phyloP scores from a whole-genome alignment of 345 rosid genomes.

The Viola odorata region DNA sequence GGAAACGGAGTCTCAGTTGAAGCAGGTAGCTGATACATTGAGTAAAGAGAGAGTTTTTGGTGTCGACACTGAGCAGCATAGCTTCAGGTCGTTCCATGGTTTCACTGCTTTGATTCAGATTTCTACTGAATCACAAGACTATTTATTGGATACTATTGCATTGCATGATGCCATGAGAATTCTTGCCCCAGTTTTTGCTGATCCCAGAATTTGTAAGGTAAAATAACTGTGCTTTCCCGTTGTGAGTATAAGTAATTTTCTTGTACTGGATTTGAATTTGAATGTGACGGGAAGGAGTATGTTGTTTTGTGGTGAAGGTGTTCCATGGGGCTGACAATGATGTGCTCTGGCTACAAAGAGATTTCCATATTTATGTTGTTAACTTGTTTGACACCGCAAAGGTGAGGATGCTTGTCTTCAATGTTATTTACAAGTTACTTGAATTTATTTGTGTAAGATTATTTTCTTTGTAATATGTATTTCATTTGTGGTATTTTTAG shows the following conservation, averaged over 20 bases:
- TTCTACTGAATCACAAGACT: constrained; percentile 58
- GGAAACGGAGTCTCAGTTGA: constrained; percentile 52
- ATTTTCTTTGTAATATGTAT: background rate
- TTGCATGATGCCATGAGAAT: constrained; percentile 70
- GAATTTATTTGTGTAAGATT: background rate
- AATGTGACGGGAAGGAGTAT: background rate
- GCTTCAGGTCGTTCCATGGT: constrained; percentile 73
- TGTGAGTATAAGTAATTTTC: background rate
- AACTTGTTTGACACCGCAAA: constrained; percentile 93
- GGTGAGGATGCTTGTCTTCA: constrained; percentile 33
- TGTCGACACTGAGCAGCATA: constrained; percentile 93
- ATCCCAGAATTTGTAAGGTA: constrained; percentile 83
- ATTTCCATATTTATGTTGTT: constrained; percentile 85
- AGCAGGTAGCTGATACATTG: constrained; percentile 56
- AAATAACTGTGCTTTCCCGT: constrained; percentile 1
- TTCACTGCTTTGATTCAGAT: constrained; percentile 90
- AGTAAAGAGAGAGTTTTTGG: constrained; percentile 49
- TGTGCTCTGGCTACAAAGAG: constrained; percentile 91
- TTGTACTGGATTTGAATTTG: background rate
- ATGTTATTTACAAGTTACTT: background rate
- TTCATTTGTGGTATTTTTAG: constrained; percentile 37
- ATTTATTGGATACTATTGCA: constrained; percentile 70
- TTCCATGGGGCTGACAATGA: constrained; percentile 98
- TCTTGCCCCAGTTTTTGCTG: constrained; percentile 65
- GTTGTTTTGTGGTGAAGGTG: constrained; percentile 42